Base-by-base conservation (phyloP, 2,329 filamentous ascomycete species). In the Trichophyton benhamiae region DNA sequence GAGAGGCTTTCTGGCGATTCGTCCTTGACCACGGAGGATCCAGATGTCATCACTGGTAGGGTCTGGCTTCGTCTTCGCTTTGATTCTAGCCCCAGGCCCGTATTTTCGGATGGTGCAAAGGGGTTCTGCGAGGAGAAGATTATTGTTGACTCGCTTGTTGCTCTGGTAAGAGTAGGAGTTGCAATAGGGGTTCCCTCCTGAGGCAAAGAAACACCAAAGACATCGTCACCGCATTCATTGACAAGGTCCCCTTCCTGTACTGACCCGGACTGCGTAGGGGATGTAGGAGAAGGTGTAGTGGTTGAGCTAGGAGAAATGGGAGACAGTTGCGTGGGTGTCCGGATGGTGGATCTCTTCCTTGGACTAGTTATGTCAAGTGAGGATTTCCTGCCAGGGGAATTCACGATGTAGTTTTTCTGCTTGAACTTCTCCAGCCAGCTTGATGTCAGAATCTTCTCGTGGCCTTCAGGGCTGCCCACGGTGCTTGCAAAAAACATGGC, bases 381-480 rank as follows among this genome's bases (percentile, higher is more conserved):
- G 33, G 76, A 74, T 70, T 83, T 84, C 53, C 82, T 74, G 52
- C 78, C 78, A 67, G 80, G 80, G 9, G 80, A 75, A 42, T 80
- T 78, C 66, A 78, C 73, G 9, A 87, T 70, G 65, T 82, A 85
- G 72, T 95, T 87, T 76, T 92, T 96, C 71, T 90, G 84, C 78
- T 96, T 96, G 79, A 97, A 97, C 72, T 94, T 95, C 70, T 96
- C 90, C 38, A 97, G 80, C 91, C 92, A 96, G 66, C 80, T 85
- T 33, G 83, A 79, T 66, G 83, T 94, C 66, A 89, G 82, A 57
- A 83, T 82, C 68, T 87, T 88, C 61, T 87, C 74, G 58, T 89
- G 83, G 65, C 81, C 84, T 60, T 95, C 89, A 2, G 85, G 82
- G 62, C 85, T 84, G 27, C 84, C 85, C 38, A 86, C 87, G 25